Percentiles rank a stretch among this genome's conserved stretches.
Conservation (phyloP, 2,329 filamentous ascomycete genomes). For the Emergomyces orientalis region DNA sequence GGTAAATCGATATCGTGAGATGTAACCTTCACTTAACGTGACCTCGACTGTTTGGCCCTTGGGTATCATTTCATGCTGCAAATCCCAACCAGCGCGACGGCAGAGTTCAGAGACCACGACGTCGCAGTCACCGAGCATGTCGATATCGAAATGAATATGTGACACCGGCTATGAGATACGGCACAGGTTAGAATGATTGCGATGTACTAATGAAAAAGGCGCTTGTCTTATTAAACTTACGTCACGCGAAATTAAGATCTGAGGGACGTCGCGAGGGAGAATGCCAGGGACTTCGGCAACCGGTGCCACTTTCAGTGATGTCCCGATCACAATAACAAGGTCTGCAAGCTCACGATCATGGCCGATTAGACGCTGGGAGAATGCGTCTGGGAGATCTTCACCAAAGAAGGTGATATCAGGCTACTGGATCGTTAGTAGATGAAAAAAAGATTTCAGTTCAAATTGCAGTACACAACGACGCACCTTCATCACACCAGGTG, state of each 20-base stretch:
- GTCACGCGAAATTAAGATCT: slow-evolving; percentile 81
- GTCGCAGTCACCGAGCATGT: slow-evolving; percentile 92
- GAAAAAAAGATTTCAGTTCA: slow-evolving; percentile 11
- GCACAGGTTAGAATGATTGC: slow-evolving; percentile 15
- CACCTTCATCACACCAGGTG: slow-evolving; percentile 70
- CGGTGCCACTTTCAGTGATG: slow-evolving; percentile 87
- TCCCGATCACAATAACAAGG: slow-evolving; percentile 91
- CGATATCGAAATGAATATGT: slow-evolving; percentile 93
- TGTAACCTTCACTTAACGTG: slow-evolving; percentile 39
- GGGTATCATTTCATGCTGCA: slow-evolving; percentile 78
- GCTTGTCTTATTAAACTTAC: slow-evolving; percentile 31
- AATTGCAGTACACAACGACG: slow-evolving; percentile 6
- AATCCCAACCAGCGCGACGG: slow-evolving; percentile 66
- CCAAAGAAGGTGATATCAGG: slow-evolving; percentile 98
- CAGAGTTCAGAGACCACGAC: slow-evolving; percentile 81
- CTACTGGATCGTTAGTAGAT: slow-evolving; percentile 26
- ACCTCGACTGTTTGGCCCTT: slow-evolving; percentile 53
- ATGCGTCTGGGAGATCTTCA: slow-evolving; percentile 75
- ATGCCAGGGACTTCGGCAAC: slow-evolving; percentile 85
- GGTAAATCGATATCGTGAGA: slow-evolving; percentile 37
- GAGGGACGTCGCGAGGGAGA: slow-evolving; percentile 68
- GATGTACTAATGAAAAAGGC: background rate
- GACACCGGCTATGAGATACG: slow-evolving; percentile 50
- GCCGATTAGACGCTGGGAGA: slow-evolving; percentile 69
- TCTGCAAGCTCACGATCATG: slow-evolving; percentile 74